Percentiles rank a stretch among this genome's conserved stretches.
Evolutionary conservation across 345 rosid genomes (phyloP).

Genomic region (Boechera retrofracta): DNA sequence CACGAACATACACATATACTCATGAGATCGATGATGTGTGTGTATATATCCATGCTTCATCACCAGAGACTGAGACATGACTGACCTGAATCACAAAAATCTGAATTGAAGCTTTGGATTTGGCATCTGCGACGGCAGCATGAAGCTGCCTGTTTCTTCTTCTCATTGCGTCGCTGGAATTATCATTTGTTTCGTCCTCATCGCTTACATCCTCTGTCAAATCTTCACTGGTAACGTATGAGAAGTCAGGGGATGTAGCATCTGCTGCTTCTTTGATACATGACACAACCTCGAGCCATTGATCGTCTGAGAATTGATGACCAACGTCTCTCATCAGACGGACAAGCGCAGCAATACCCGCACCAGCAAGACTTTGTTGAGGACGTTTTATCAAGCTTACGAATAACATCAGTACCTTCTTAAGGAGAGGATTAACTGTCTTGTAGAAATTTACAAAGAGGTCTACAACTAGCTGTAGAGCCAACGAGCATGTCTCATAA

Average conservation of each 20-base stretch:
- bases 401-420: constrained; percentile 75
- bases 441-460: constrained; percentile 85
- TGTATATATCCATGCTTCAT: background rate
- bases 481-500: constrained; percentile 92
- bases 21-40: background rate
- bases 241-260: constrained; percentile 81
- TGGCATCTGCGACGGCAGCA: constrained; percentile 72
- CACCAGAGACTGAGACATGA: constrained; percentile 21
- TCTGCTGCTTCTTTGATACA: constrained; percentile 83
- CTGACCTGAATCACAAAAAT: constrained; percentile 82
- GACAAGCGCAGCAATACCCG: constrained; percentile 91
- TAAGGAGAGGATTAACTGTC: constrained; percentile 85
- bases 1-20: constrained; percentile 12
- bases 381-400: constrained; percentile 90
- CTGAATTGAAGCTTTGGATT: constrained; percentile 88
- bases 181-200: constrained; percentile 47
- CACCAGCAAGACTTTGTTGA: constrained; percentile 94
- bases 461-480: constrained; percentile 91
- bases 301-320: constrained; percentile 77
- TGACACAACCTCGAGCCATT: constrained; percentile 84
- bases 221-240: constrained; percentile 55
- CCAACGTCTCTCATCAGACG: constrained; percentile 93
- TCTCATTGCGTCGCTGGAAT: constrained; percentile 44
- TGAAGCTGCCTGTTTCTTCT: constrained; percentile 55
- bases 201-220: constrained; percentile 38